phyloP scores from a whole-genome alignment of 768 basidiomycete genomes.

The Coprinopsis strossmayeri region DNA sequence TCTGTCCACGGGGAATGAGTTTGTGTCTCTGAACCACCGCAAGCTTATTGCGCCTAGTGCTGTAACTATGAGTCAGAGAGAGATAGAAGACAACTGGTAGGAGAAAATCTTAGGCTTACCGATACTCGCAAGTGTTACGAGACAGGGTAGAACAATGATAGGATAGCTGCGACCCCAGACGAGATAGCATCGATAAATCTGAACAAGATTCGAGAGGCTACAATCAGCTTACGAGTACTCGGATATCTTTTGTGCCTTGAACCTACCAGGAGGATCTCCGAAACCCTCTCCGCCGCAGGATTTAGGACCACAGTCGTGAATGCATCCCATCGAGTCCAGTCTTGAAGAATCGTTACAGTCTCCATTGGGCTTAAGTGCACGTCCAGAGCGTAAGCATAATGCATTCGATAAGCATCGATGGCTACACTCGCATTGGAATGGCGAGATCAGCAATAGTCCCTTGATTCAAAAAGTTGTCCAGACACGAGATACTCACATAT shows the following conservation, averaged over 20 bases:
- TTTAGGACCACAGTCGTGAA: not conserved
- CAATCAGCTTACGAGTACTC: too few species aligned
- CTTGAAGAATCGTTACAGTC: not conserved
- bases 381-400: not conserved
- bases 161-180: slow-evolving; percentile 1
- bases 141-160: not conserved
- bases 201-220: too few species aligned
- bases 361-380: not conserved
- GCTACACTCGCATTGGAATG: not conserved
- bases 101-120: not conserved
- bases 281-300: not conserved
- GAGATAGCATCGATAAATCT: slow-evolving; percentile 6
- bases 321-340: not conserved
- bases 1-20: not conserved
- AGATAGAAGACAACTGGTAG: not conserved
- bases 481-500: not conserved
- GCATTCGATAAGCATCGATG: not conserved
- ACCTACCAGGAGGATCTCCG: not conserved
- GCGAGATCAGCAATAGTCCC: not conserved
- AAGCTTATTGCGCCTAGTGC: not conserved
- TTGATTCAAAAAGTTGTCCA: not conserved
- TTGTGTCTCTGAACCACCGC: not conserved
- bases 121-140: not conserved
- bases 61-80: not conserved
- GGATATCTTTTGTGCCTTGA: too few species aligned